Conservation (phyloP, 371 early-diverging fungal species). For the Phascolomyces articulosus region DNA sequence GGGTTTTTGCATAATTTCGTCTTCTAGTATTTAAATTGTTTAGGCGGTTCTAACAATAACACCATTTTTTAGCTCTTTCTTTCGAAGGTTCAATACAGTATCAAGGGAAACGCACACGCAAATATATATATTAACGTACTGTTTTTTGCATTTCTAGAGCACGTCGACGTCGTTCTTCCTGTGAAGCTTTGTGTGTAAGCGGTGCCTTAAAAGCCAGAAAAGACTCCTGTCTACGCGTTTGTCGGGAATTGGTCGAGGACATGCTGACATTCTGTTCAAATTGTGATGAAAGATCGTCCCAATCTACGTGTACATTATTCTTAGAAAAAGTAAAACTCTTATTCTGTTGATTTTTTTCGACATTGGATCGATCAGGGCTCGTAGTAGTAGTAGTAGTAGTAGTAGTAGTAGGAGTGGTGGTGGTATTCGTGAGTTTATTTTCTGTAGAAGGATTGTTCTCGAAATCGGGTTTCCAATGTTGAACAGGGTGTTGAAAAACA, state of each 20-base stretch:
- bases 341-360: neutral
- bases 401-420: no score
- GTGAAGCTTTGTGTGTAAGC: neutral
- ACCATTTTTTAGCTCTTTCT: neutral
- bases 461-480: conserved; percentile 50
- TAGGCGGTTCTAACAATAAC: neutral
- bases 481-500: conserved; percentile 73
- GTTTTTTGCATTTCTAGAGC: neutral
- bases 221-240: neutral
- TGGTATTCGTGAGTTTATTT: no score
- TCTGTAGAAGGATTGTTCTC: neutral
- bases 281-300: neutral
- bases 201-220: neutral
- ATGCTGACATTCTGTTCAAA: conserved; percentile 3
- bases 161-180: neutral
- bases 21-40: neutral
- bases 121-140: neutral
- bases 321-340: neutral
- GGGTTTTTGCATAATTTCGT: neutral
- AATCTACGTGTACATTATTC: neutral
- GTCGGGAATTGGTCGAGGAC: neutral
- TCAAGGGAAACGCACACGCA: neutral
- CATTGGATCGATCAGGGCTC: neutral
- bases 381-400: no score
- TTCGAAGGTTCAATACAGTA: neutral